A percentile compares a stretch with the other conserved stretches of the same genome.
phyloP scores from a whole-genome alignment of 345 rosid genomes.

The Psidium friedrichsthalianum region DNA sequence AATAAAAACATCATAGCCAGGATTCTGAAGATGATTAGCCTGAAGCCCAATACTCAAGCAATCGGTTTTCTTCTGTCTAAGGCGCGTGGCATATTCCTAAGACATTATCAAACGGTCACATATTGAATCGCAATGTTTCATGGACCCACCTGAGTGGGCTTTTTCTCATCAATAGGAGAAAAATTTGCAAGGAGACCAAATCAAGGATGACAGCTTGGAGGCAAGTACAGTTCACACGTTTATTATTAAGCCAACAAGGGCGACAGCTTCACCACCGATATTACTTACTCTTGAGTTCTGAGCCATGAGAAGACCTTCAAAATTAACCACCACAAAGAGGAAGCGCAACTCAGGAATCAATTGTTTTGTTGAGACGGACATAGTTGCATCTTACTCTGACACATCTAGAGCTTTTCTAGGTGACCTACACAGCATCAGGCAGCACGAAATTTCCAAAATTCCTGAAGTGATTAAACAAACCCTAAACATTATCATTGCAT shows the following conservation, averaged over 20 bases:
- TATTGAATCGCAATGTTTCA: neutral
- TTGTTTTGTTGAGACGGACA: neutral
- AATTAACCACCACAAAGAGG: neutral
- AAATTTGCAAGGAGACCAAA: neutral
- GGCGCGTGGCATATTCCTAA: constrained; percentile 53
- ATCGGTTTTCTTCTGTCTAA: constrained; percentile 69
- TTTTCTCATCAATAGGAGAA: neutral
- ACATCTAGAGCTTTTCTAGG: neutral
- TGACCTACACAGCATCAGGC: neutral
- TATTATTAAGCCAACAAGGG: neutral
- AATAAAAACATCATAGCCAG: constrained; percentile 67
- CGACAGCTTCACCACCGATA: neutral
- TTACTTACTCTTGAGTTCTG: neutral
- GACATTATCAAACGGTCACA: neutral
- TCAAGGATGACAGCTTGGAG: neutral
- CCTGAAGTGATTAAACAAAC: neutral
- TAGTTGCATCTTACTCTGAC: neutral
- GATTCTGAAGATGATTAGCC: constrained; percentile 27
- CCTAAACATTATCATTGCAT: neutral
- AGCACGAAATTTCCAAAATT: neutral
- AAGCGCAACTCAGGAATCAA: neutral
- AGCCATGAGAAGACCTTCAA: neutral
- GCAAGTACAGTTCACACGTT: neutral
- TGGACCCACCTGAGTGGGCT: neutral
- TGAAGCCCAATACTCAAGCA: constrained; percentile 38